Percentiles rank a stretch among this genome's conserved stretches.
Conservation (phyloP, 257 asterid genomes). For the Penstemon newberryi region DNA sequence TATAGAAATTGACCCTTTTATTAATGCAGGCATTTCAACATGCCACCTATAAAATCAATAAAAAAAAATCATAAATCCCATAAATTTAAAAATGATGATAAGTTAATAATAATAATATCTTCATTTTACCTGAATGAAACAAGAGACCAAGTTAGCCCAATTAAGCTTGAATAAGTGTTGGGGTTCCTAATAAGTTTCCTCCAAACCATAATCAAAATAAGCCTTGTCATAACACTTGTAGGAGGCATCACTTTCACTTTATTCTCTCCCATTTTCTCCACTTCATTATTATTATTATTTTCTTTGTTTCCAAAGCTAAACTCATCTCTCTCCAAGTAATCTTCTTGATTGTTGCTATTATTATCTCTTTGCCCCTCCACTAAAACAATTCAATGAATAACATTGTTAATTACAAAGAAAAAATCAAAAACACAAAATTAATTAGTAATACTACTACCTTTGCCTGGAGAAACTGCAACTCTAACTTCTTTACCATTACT, state of each 20-base stretch:
- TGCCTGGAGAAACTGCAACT: conserved; percentile 27
- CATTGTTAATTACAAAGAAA: background rate
- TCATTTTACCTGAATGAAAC: conserved; percentile 74
- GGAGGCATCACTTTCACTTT: conserved; percentile 80
- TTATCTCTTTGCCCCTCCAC: conserved; percentile 33
- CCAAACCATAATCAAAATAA: conserved; percentile 96
- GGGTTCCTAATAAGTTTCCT: conserved; percentile 94
- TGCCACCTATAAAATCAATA: conserved; percentile 62
- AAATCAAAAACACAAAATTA: background rate
- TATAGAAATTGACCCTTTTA: conserved; percentile 86
- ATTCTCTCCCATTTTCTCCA: conserved; percentile 44
- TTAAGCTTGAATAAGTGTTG: conserved; percentile 88
- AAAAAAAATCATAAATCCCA: background rate
- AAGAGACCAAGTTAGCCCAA: conserved; percentile 85
- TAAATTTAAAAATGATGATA: background rate
- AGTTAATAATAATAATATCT: background rate
- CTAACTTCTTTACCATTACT: conserved; percentile 28
- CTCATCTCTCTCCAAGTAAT: conserved; percentile 34
- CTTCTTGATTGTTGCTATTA: conserved; percentile 22
- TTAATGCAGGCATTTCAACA: conserved; percentile 87
- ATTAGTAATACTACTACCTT: conserved; percentile 4
- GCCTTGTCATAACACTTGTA: conserved; percentile 95
- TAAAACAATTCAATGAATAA: background rate
- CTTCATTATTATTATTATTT: conserved; percentile 35
- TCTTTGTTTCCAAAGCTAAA: conserved; percentile 36